phyloP scores from a whole-genome alignment of 208 protist genomes.

The Phytomonas serpens region DNA sequence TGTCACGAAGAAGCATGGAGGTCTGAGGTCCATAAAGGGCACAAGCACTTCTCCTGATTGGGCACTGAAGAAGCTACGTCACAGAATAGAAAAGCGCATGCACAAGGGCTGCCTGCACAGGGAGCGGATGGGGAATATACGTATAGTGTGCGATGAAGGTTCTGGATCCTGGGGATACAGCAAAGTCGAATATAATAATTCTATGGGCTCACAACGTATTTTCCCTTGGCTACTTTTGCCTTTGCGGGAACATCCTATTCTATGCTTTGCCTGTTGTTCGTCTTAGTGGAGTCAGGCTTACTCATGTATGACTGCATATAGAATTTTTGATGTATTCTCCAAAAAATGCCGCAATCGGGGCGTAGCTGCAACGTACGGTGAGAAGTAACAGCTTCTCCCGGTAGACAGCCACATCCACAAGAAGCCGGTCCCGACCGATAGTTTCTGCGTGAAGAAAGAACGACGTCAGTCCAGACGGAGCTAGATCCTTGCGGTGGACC shows the following conservation, averaged over 20 bases:
- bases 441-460: conserved; percentile 51
- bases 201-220: not conserved
- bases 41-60: not conserved
- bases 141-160: not conserved
- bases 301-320: conserved; percentile 11
- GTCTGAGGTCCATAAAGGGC: not conserved
- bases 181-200: not conserved
- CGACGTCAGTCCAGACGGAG: conserved; percentile 10
- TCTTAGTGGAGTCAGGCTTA: conserved; percentile 9
- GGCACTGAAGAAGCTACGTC: not conserved
- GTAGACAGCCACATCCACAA: conserved; percentile 31
- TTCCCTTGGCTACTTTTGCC: not conserved
- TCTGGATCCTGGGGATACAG: not conserved
- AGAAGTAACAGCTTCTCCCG: conserved; percentile 21
- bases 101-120: not conserved
- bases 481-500: conserved; percentile 27
- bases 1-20: not conserved
- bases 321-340: conserved; percentile 31
- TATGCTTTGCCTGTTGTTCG: conserved; percentile 1
- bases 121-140: not conserved
- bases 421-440: conserved; percentile 23
- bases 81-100: not conserved
- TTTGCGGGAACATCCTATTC: not conserved
- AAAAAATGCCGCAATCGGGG: conserved; percentile 28
- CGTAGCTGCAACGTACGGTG: conserved; percentile 30